Evolutionary conservation across 1,284 basidiomycete species (phyloP).

Genomic region (Cryptococcus wingfieldii): DNA sequence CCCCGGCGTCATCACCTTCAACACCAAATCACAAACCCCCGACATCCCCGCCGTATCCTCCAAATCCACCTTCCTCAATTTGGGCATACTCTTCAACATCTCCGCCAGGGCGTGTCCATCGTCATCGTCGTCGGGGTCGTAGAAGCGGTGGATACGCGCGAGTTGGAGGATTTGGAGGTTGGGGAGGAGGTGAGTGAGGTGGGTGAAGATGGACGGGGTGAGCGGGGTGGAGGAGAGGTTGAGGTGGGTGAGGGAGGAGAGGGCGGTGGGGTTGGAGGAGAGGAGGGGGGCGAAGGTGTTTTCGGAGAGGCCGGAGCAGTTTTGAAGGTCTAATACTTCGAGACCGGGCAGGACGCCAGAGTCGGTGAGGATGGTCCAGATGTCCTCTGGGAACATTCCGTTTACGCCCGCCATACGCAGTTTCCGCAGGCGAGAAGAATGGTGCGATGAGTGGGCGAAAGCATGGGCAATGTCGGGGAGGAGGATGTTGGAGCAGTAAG

Average conservation of each 20-base stretch:
- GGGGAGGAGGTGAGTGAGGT: conserved; percentile 68
- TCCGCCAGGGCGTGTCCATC: conserved; percentile 46
- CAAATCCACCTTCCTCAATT: conserved; percentile 71
- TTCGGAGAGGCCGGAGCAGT: conserved; percentile 66
- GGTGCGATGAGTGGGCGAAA: background rate
- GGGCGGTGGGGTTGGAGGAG: conserved; percentile 56
- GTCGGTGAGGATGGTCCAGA: conserved; percentile 53
- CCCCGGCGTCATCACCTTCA: conserved; percentile 58
- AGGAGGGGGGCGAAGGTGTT: conserved; percentile 56
- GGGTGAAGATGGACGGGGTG: conserved; percentile 67
- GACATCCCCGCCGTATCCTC: conserved; percentile 61
- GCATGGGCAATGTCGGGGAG: conserved; percentile 54
- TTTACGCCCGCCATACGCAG: conserved; percentile 59
- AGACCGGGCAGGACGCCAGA: conserved; percentile 65
- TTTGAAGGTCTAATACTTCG: conserved; percentile 76
- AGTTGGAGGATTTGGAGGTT: conserved; percentile 75
- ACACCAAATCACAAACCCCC: conserved; percentile 67
- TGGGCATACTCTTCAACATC: conserved; percentile 65
- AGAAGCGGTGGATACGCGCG: conserved; percentile 57
- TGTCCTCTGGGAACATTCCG: conserved; percentile 27
- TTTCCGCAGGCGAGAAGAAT: background rate
- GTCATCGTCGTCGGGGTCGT: conserved; percentile 6
- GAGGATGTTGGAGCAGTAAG: conserved; percentile 66
- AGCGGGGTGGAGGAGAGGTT: conserved; percentile 70
- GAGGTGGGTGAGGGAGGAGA: conserved; percentile 61